These are phyloP conservation scores for Metarhizium sp. DNA, from an alignment of 2,329 filamentous ascomycete species.

Conservation along the genomic window DNA sequence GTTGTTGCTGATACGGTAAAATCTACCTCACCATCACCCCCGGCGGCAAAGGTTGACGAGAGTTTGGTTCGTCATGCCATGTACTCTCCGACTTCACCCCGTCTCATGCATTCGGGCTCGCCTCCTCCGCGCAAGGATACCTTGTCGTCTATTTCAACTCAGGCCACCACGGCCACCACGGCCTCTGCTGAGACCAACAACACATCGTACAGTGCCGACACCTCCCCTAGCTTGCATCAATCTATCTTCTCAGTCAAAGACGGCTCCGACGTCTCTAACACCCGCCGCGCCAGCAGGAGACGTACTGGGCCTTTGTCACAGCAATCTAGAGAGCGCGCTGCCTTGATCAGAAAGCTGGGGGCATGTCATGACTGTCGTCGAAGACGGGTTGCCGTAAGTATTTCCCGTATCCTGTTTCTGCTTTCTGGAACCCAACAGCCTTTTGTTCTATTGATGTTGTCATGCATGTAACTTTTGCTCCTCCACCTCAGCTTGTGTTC, in stretches of 20 bases:
- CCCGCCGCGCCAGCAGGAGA: constrained; percentile 45
- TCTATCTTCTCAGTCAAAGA: constrained; percentile 47
- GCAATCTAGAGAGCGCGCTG: constrained; percentile 48
- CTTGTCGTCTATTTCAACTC: constrained; percentile 42
- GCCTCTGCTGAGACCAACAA: constrained; percentile 37
- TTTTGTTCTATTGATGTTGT: not conserved
- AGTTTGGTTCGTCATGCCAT: constrained; percentile 5
- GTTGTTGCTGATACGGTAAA: constrained; percentile 8
- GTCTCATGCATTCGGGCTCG: constrained; percentile 16
- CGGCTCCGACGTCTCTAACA: constrained; percentile 42
- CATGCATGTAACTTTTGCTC: not conserved
- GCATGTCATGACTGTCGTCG: constrained; percentile 47
- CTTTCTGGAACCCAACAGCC: not conserved
- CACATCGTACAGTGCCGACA: constrained; percentile 43
- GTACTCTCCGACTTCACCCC: constrained; percentile 9
- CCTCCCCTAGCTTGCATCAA: constrained; percentile 40
- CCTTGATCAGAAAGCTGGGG: constrained; percentile 49
- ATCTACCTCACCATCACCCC: constrained; percentile 16
- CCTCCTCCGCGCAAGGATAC: constrained; percentile 38
- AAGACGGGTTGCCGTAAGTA: constrained; percentile 49
- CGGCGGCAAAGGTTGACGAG: constrained; percentile 9
- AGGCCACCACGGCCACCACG: constrained; percentile 33
- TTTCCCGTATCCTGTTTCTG: not conserved
- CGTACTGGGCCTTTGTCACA: constrained; percentile 50
- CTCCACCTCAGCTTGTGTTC: not conserved